A percentile compares a stretch with the other conserved stretches of the same genome.
Conservation (phyloP, 495 filamentous ascomycete species). For the Diplogelasinospora grovesii region DNA sequence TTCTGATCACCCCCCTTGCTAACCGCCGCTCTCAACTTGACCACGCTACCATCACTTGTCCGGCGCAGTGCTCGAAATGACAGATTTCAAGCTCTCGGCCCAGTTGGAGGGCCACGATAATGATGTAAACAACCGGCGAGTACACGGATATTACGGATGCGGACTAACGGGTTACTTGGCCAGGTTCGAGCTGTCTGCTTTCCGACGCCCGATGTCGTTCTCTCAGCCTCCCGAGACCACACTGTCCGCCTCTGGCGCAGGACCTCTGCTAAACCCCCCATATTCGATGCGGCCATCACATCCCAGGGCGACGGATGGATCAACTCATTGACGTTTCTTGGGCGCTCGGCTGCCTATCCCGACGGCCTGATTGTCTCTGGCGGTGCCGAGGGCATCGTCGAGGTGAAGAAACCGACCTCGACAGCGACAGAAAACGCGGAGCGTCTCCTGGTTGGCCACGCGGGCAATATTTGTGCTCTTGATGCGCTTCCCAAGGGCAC, state of each 20-base stretch:
- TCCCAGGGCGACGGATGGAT: conserved; percentile 74
- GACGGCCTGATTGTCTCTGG: conserved; percentile 82
- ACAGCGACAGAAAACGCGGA: conserved; percentile 66
- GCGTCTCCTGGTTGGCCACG: conserved; percentile 78
- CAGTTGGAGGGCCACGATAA: conserved; percentile 72
- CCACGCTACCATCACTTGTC: background rate
- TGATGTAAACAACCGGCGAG: no score
- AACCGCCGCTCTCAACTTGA: background rate
- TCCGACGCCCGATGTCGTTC: conserved; percentile 60
- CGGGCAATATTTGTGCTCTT: conserved; percentile 77
- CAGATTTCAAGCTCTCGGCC: conserved; percentile 73
- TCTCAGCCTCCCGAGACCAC: conserved; percentile 85
- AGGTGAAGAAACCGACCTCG: conserved; percentile 65
- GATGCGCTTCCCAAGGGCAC: conserved; percentile 64
- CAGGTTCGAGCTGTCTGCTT: conserved; percentile 88
- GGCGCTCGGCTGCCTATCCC: conserved; percentile 60
- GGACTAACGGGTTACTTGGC: no score
- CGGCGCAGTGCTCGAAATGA: conserved; percentile 23
- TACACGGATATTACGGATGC: no score
- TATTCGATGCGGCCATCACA: conserved; percentile 68
- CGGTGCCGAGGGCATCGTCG: conserved; percentile 87
- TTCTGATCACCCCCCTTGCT: background rate
- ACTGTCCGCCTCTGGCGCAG: conserved; percentile 83
- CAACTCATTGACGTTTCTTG: conserved; percentile 73
- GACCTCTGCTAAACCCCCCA: conserved; percentile 51